These are phyloP conservation scores for Rhodosporidiobolus odoratus DNA, from an alignment of 768 basidiomycete species.

Conservation along the genomic window DNA sequence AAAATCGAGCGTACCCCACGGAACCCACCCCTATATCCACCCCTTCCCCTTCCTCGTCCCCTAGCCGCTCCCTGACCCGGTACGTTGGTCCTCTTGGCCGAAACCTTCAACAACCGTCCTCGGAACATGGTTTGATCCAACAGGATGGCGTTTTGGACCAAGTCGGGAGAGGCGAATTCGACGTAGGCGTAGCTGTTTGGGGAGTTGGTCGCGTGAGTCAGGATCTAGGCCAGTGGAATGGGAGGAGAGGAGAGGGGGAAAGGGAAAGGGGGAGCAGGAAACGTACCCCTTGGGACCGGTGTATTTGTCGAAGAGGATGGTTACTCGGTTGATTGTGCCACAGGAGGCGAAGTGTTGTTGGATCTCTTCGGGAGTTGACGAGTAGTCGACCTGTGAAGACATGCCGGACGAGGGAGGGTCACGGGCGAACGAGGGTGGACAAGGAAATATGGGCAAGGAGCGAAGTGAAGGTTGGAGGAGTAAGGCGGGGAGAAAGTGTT, in stretches of 20 bases:
- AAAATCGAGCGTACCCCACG: constrained; percentile 20
- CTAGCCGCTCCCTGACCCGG: constrained; percentile 68
- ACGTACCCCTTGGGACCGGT: constrained; percentile 95
- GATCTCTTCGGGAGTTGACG: constrained; percentile 94
- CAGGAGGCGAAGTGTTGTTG: constrained; percentile 96
- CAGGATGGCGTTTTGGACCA: constrained; percentile 81
- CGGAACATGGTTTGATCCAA: constrained; percentile 96
- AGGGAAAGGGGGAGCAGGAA: constrained; percentile 26
- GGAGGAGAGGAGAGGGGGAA: neutral
- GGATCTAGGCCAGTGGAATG: neutral
- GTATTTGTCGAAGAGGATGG: constrained; percentile 98
- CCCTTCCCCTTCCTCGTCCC: constrained; percentile 46
- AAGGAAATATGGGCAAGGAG: neutral
- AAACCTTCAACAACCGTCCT: constrained; percentile 89
- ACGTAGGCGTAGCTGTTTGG: constrained; percentile 84
- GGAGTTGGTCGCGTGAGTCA: neutral
- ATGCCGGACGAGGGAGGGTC: neutral
- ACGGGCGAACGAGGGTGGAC: neutral
- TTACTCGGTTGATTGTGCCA: constrained; percentile 96
- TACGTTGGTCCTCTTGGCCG: constrained; percentile 89
- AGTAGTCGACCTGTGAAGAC: constrained; percentile 78
- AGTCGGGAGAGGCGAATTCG: constrained; percentile 89
- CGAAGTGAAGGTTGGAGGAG: neutral
- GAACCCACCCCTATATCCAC: constrained; percentile 39
- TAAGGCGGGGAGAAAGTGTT: too few relatives aligned